These are phyloP conservation scores for Hygrophoropsis aurantiaca DNA, from an alignment of 768 basidiomycete genomes.

Conservation along the genomic window DNA sequence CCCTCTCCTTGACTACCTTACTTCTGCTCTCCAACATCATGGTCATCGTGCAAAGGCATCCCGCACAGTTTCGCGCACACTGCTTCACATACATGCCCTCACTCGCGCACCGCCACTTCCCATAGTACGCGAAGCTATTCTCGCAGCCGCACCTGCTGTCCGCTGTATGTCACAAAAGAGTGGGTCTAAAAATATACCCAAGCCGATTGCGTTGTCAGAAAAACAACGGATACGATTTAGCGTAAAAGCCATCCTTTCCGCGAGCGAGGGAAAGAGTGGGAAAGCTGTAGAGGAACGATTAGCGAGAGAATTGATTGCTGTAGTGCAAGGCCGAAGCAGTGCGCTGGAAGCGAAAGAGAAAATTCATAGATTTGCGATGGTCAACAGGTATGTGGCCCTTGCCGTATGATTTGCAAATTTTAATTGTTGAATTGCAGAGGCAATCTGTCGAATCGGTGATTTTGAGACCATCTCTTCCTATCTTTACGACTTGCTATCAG, in stretches of 20 bases:
- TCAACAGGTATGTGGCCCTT: constrained; percentile 79
- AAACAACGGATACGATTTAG: constrained; percentile 74
- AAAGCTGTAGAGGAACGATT: constrained; percentile 65
- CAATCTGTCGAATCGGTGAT: no score
- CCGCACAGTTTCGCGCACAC: constrained; percentile 54
- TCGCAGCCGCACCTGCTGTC: constrained; percentile 69
- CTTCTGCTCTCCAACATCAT: constrained; percentile 58
- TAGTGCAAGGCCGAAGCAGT: constrained; percentile 61
- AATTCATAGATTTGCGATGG: constrained; percentile 67
- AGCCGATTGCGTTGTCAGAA: constrained; percentile 75
- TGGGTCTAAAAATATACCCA: constrained; percentile 63
- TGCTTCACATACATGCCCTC: constrained; percentile 70
- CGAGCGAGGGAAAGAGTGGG: constrained; percentile 55
- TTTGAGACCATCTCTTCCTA: no score
- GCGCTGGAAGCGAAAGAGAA: constrained; percentile 63
- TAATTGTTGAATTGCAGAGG: no score
- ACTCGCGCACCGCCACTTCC: constrained; percentile 81
- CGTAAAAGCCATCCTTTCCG: constrained; percentile 69
- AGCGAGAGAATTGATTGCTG: constrained; percentile 74
- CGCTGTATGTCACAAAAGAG: constrained; percentile 55
- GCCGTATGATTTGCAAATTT: no score
- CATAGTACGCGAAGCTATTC: constrained; percentile 72
- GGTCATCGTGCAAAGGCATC: constrained; percentile 67
- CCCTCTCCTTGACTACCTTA: constrained; percentile 69
- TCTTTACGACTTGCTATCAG: no score